These are phyloP conservation scores for Acorus gramineus DNA, from an alignment of 106 monocot species.

Conservation along the genomic window DNA sequence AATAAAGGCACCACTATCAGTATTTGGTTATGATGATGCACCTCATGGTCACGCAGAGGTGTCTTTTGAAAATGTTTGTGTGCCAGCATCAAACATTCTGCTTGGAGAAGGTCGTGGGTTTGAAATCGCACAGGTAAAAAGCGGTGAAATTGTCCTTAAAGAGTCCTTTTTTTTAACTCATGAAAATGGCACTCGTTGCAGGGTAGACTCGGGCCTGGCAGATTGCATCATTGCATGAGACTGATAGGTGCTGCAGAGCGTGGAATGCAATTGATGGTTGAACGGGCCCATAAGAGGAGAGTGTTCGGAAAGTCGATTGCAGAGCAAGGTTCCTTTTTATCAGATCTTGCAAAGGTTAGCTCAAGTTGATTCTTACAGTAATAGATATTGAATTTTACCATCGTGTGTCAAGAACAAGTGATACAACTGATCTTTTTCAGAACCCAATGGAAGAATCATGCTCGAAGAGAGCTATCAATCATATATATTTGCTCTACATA, in stretches of 20 bases:
- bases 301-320: constrained; percentile 89
- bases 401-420: no score
- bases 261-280: constrained; percentile 92
- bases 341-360: constrained; percentile 90
- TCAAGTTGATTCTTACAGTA: not conserved
- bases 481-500: no score
- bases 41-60: constrained; percentile 93
- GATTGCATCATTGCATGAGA: constrained; percentile 98
- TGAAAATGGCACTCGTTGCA: constrained; percentile 10
- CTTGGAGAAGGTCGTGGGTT: constrained; percentile 75
- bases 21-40: constrained; percentile 99
- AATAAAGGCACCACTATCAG: constrained; percentile 70
- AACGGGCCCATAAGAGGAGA: constrained; percentile 66
- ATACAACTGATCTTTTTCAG: no score
- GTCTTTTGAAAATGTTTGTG: no score
- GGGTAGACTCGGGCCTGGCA: constrained; percentile 95
- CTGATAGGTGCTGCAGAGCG: constrained; percentile 92
- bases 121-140: constrained; percentile 90
- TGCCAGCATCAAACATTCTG: no score
- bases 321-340: constrained; percentile 86
- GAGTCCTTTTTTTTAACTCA: no score
- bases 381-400: no score
- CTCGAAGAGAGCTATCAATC: no score
- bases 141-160: no score
- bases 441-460: no score